These are phyloP conservation scores for Ceratobasidium sp. DNA, from an alignment of 1,284 basidiomycete genomes.

Conservation along the genomic window DNA sequence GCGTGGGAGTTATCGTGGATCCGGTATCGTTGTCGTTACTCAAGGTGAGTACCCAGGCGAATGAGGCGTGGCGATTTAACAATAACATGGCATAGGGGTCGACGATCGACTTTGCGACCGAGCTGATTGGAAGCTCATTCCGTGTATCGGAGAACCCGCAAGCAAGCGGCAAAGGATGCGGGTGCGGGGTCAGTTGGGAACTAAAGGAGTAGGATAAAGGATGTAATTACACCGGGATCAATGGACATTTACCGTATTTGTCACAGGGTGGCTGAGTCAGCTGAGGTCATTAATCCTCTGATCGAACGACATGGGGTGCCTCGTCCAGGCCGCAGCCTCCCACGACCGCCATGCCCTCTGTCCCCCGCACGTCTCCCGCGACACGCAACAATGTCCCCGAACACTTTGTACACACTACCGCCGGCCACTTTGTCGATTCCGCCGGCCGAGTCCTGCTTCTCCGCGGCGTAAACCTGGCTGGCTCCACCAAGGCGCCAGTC, in stretches of 20 bases:
- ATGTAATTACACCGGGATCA: not conserved
- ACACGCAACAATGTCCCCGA: constrained; percentile 64
- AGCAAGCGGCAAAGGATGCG: constrained; percentile 83
- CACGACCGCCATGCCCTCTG: constrained; percentile 58
- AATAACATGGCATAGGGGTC: constrained; percentile 56
- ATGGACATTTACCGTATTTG: not conserved
- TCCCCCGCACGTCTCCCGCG: constrained; percentile 68
- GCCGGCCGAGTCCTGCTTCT: constrained; percentile 84
- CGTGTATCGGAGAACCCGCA: constrained; percentile 81
- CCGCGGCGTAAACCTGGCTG: constrained; percentile 92
- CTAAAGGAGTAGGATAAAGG: constrained; percentile 58
- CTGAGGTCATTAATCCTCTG: constrained; percentile 23
- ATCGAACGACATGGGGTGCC: constrained; percentile 1
- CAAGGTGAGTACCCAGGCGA: constrained; percentile 50
- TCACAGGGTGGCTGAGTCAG: constrained; percentile 8
- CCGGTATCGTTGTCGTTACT: constrained; percentile 79
- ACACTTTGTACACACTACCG: constrained; percentile 70
- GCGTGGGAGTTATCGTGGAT: constrained; percentile 67
- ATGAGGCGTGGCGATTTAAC: constrained; percentile 2
- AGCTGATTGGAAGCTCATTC: constrained; percentile 89
- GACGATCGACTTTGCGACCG: constrained; percentile 87
- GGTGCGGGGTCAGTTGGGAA: constrained; percentile 92
- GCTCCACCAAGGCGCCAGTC: constrained; percentile 83
- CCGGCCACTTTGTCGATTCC: constrained; percentile 82
- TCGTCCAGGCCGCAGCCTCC: not conserved